Conservation (phyloP, 306 rosid species). For the Erythrophleum fordii region DNA sequence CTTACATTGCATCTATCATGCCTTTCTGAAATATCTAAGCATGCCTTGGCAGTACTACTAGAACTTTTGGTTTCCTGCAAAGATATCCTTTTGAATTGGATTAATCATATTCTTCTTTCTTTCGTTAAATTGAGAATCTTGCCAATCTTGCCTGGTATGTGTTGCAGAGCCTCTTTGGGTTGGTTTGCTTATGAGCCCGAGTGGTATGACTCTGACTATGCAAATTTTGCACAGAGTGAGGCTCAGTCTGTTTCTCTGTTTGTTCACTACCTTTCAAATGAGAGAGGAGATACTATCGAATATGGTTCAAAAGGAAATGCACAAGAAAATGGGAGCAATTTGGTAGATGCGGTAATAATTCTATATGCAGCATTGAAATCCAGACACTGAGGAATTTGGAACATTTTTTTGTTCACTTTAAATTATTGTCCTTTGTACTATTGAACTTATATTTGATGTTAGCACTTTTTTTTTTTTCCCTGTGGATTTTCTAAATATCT, state of each 20-base stretch:
- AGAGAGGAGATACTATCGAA: constrained; percentile 63
- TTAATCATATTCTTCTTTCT: constrained; percentile 31
- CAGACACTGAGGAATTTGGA: constrained; percentile 21
- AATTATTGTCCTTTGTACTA: constrained; percentile 5
- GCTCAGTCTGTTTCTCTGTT: constrained; percentile 90
- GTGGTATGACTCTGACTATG: constrained; percentile 80
- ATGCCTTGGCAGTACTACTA: constrained; percentile 36
- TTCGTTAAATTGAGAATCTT: constrained; percentile 42
- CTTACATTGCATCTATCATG: constrained; percentile 4
- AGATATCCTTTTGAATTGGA: constrained; percentile 7
- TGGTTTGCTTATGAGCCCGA: constrained; percentile 91
- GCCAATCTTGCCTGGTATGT: constrained; percentile 38
- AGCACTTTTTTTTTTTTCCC: constrained; percentile 31
- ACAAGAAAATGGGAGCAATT: constrained; percentile 72
- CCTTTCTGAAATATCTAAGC: constrained; percentile 5
- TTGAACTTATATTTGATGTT: constrained; percentile 7
- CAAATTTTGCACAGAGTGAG: constrained; percentile 86
- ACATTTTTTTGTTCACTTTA: constrained; percentile 16
- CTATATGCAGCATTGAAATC: constrained; percentile 30
- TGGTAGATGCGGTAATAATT: constrained; percentile 69
- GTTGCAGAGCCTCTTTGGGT: constrained; percentile 84
- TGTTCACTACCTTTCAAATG: constrained; percentile 82
- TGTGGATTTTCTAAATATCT: constrained; percentile 24
- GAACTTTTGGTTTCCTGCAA: constrained; percentile 29
- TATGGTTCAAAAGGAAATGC: constrained; percentile 71